Evolutionary conservation across 148 eudicot species (phyloP).

Genomic region (Tetragonia tetragonoides): DNA sequence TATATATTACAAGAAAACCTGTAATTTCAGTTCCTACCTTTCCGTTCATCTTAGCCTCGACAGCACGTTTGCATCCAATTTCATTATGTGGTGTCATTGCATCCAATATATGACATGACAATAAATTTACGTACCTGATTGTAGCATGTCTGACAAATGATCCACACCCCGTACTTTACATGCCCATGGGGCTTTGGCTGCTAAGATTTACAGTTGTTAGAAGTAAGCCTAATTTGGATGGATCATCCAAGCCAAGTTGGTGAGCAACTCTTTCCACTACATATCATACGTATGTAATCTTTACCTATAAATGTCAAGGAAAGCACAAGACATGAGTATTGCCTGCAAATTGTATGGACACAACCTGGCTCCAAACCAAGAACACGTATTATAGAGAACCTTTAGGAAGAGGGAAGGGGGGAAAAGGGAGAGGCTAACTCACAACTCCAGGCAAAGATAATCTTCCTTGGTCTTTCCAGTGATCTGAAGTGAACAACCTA

Average conservation of each 20-base stretch:
- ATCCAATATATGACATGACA: too few species aligned
- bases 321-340: not conserved
- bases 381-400: conserved; percentile 2
- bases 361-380: conserved; percentile 11
- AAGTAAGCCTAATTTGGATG: conserved; percentile 88
- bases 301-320: conserved; percentile 44
- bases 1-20: not conserved
- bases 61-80: conserved; percentile 54
- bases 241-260: conserved; percentile 79
- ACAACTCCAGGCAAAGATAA: conserved; percentile 84
- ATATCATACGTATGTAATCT: conserved; percentile 83
- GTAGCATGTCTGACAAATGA: conserved; percentile 81
- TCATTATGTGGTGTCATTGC: too few species aligned
- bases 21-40: conserved; percentile 31
- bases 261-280: conserved; percentile 81
- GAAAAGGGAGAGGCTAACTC: conserved; percentile 39
- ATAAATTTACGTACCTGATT: conserved; percentile 56
- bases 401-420: not conserved
- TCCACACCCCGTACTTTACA: conserved; percentile 86
- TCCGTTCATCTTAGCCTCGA: conserved; percentile 50
- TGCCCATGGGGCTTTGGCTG: conserved; percentile 98
- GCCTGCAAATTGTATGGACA: not conserved
- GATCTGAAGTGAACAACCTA: conserved; percentile 91
- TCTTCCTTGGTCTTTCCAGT: conserved; percentile 91
- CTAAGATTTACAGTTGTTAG: conserved; percentile 93